Base-by-base conservation (phyloP, 2,329 filamentous ascomycete genomes). In the Pseudogymnoascus sp. region DNA sequence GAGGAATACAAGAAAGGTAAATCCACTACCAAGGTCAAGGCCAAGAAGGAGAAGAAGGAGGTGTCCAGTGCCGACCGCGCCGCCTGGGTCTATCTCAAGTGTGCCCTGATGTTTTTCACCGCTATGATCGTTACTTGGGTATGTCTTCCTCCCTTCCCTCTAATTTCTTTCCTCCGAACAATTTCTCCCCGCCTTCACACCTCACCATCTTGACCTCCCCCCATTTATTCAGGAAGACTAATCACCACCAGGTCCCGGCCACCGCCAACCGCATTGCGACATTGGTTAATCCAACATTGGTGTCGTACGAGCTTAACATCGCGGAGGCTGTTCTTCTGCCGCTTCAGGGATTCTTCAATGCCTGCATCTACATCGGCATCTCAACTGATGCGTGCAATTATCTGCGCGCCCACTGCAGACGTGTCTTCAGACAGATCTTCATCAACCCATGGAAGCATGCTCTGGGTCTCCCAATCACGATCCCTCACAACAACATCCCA, bases 281-380 rank as follows among this genome's bases (percentile, higher is more conserved):
- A 2, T 78, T 92, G 12, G 78, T 86, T 7, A 78, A 88, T 69
- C 77, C 81, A 0, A 75, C 81, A 25, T 64, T 79, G 2, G 75
- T 81, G 0, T 81, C 79, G 5, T 81, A 86, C 34, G 77, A 81
- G 0, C 81, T 95, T 21, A 86, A 90, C 69, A 85, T 88, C 67
- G 83, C 86, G 67, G 87, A 88, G 16, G 86, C 89, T 0, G 81
- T 91, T 42, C 90, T 95, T 0, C 80, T 96, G 6, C 90, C 91
- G 0, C 80, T 92, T 0, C 90, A 96, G 72, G 91, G 91, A 0
- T 89, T 92, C 70, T 93, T 90, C 89, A 96, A 95, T 73, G 84
- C 87, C 16, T 74, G 89, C 63, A 91, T 96, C 68, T 95, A 95
- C 74, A 76, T 86, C 14, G 81, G 83, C 10, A 91, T 88, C 1